Evolutionary conservation across 2,329 filamentous ascomycete species (phyloP), one percentile per base, ranked within the genome.

Genomic region (Ceratocystis diversiconidia): DNA sequence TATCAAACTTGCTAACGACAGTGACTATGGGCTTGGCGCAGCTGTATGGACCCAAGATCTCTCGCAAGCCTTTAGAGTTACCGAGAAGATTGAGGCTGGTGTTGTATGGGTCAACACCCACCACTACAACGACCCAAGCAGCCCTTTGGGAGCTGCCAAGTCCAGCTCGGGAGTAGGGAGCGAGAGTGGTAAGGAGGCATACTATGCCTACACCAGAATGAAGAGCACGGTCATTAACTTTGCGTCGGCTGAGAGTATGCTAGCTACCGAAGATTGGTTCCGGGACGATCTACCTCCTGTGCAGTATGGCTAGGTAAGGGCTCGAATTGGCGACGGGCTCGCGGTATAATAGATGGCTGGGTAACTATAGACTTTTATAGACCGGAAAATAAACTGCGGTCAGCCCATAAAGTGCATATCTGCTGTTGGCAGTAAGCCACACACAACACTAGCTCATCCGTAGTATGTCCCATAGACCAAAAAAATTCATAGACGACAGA

Each of bases 181-280:
- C 68, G 87, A 90, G 76, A 89, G 90, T 70, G 87, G 87, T 0
- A 70, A 85, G 0, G 86, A 87, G 70, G 82, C 84, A 0, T 85
- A 82, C 70, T 76, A 81, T 62, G 79, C 79, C 0, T 85, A 85
- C 69, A 83, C 82, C 0, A 81, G 72, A 36, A 79, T 79, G 10
- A 88, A 87, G 75, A 88, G 85, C 71, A 86, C 82, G 0, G 82
- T 88, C 36, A 80, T 90, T 68, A 90, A 88, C 72, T 89, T 86
- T 70, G 86, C 83, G 0, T 77, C 79, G 0, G 74, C 74, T 0
- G 79, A 82, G 63, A 82, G 85, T 69, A 71, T 75, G 0, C 70
- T 82, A 22, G 76, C 74, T 10, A 75, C 74, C 1, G 85, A 87
- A 43, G 85, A 86, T 68, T 90, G 87, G 87, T 90, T 90, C 72